Base-by-base conservation (phyloP, 2,329 filamentous ascomycete genomes). In the Fusarium luffae region DNA sequence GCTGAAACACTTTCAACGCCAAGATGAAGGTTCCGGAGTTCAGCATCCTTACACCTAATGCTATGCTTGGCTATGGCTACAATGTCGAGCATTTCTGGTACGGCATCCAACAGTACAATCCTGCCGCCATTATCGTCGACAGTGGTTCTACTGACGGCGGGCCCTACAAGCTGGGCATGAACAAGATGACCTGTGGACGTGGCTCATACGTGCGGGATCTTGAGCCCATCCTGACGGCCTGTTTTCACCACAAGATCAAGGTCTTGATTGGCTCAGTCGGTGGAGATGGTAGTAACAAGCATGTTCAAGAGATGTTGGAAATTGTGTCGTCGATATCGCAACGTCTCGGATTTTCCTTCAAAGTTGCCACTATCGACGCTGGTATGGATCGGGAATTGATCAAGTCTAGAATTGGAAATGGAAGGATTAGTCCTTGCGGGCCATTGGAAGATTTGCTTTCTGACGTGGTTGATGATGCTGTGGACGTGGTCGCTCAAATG, bases 191-290 rank as follows among this genome's bases (percentile, higher is more conserved):
- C 0, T 77, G 74, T 16, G 77, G 78, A 0, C 76, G 79, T 0
- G 63, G 52, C 3, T 64, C 66, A 0, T 85, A 85, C 54, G 54
- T 76, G 6, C 76, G 81, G 5, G 83, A 85, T 55, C 73, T 85
- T 2, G 68, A 69, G 54, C 41, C 75, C 42, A 47, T 74, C 76
- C 18, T 74, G 73, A 25, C 64, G 48, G 72, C 75, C 52, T 41
- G 71, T 46, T 63, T 67, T 25, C 68, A 74, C 19, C 50, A 71
- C 46, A 72, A 70, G 41, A 63, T 73, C 59, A 74, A 74, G 50
- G 60, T 75, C 18, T 40, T 74, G 14, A 79, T 83, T 6, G 73
- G 77, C 3, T 83, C 81, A 4, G 81, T 75, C 2, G 82, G 82
- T 4, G 82, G 82, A 2, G 82, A 82, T 78, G 74, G 71, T 18